phyloP scores from a whole-genome alignment of 2,329 filamentous ascomycete genomes.

The Colletotrichum chrysophilum region DNA sequence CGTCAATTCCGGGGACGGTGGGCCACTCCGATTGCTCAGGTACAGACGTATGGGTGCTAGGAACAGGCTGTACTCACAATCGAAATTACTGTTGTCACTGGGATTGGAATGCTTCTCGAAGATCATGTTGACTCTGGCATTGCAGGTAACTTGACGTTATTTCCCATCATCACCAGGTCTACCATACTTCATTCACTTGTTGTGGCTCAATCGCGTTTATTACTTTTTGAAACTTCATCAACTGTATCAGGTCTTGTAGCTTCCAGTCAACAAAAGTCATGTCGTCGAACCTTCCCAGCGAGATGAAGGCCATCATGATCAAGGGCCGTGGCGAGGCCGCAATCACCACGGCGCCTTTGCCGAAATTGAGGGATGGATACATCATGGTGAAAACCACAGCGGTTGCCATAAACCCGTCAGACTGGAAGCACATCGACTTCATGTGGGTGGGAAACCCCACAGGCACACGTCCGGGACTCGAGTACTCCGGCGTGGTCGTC shows the following conservation, averaged over 20 bases:
- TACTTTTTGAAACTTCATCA: background rate
- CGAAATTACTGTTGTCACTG: background rate
- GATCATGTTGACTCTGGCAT: background rate
- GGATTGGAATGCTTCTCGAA: background rate
- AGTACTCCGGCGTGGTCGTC: conserved; percentile 52
- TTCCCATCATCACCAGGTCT: background rate
- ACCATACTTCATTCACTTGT: background rate
- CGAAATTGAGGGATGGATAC: conserved; percentile 25
- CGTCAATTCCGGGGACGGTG: background rate
- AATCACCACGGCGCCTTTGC: background rate
- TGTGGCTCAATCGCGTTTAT: background rate
- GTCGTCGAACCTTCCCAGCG: background rate
- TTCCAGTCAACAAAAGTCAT: background rate
- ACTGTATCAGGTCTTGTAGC: background rate
- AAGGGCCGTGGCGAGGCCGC: background rate
- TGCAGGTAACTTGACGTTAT: background rate
- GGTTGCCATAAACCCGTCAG: conserved; percentile 39
- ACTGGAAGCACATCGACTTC: conserved; percentile 36
- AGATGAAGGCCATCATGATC: conserved; percentile 1
- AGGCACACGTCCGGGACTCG: conserved; percentile 40
- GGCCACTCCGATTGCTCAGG: background rate
- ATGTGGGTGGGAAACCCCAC: conserved; percentile 16
- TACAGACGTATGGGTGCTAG: background rate
- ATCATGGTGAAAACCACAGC: conserved; percentile 38
- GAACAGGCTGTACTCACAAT: background rate